Base-by-base conservation (phyloP, 352 stramenopile species). In the Phytophthora nicotianae region DNA sequence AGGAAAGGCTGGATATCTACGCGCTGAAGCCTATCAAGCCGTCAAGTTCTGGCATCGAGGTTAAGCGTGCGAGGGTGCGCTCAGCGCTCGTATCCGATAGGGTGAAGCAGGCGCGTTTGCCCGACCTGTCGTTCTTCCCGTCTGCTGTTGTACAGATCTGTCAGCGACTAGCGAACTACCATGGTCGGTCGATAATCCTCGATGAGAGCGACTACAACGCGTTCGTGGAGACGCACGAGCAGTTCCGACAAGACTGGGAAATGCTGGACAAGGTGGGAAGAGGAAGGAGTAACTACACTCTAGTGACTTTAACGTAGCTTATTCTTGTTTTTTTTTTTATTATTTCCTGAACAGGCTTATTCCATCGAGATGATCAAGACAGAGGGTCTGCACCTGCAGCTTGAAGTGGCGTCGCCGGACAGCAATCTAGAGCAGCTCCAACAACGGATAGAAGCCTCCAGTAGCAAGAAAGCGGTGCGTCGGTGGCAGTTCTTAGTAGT, bases 201-300 rank as follows among this genome's bases (percentile, higher is more conserved):
- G 83, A 93, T 40, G 76, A 78, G n/a, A 59, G 43, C 21, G 83
- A 93, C 73, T 85, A 87, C 52, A 50, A 79, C 10, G 67, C 63
- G 17, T 90, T 93, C 41, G 48, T 74, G 14, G 49, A 75, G 23
- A 83, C 81, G 49, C 68, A 90, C 46, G 74, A 86, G 35, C 59
- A 68, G 13, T 77, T 88, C 23, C 55, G 54, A 0, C 62, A 68
- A 3, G 77, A 91, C 49, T 90, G 83, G 83, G 77, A 86, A 50
- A 66, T 76, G 55, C 78, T 93, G 19, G 81, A 93, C 56, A 89
- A 87, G 72, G 77, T 84, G n/a, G 17, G 48, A n/a, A 29, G 32
- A 1, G 3, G 13, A 21, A 21, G 37, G 13, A 20, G 26, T 19
- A 7, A 33, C 20, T 20, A 10, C 19, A 5, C 13, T 43, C 6